phyloP scores from a whole-genome alignment of 257 asterid genomes.

The Mentha longifolia region DNA sequence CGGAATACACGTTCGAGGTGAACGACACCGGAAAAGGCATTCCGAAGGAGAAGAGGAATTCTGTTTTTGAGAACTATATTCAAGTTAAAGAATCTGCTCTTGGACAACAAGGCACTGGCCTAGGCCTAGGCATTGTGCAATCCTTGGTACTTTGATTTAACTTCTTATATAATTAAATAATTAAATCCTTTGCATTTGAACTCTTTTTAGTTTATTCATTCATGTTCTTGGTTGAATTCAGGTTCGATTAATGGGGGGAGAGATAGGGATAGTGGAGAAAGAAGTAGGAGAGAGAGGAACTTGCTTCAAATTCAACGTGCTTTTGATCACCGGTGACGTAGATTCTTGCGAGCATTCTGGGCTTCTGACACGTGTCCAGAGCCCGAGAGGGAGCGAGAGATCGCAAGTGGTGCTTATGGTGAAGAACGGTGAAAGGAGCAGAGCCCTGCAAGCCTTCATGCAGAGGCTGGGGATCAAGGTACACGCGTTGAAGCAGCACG shows the following conservation, averaged over 20 bases:
- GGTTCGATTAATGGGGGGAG: slow-evolving; percentile 86
- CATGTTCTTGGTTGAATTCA: background rate
- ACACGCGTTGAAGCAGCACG: slow-evolving; percentile 45
- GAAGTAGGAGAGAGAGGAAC: slow-evolving; percentile 60
- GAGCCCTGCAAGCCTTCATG: slow-evolving; percentile 50
- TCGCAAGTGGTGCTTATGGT: slow-evolving; percentile 65
- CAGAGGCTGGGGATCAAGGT: slow-evolving; percentile 56
- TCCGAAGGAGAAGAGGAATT: slow-evolving; percentile 63
- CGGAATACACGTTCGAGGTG: slow-evolving; percentile 75
- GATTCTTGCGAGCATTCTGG: slow-evolving; percentile 31
- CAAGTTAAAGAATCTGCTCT: slow-evolving; percentile 64
- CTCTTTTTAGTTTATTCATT: background rate
- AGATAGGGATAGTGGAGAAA: slow-evolving; percentile 63
- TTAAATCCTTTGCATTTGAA: too few species aligned
- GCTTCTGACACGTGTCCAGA: slow-evolving; percentile 27
- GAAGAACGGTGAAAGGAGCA: slow-evolving; percentile 52
- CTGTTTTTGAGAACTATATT: slow-evolving; percentile 78
- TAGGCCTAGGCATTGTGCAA: slow-evolving; percentile 84
- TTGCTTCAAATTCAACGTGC: slow-evolving; percentile 57
- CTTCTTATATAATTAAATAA: too few species aligned
- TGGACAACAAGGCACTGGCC: slow-evolving; percentile 71
- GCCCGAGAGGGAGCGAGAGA: slow-evolving; percentile 46
- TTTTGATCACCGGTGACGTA: slow-evolving; percentile 22
- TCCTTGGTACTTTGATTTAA: slow-evolving; percentile 61
- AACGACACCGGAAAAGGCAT: slow-evolving; percentile 81